Conservation (phyloP, 1,284 basidiomycete species). For the Chalciporus sp. region DNA sequence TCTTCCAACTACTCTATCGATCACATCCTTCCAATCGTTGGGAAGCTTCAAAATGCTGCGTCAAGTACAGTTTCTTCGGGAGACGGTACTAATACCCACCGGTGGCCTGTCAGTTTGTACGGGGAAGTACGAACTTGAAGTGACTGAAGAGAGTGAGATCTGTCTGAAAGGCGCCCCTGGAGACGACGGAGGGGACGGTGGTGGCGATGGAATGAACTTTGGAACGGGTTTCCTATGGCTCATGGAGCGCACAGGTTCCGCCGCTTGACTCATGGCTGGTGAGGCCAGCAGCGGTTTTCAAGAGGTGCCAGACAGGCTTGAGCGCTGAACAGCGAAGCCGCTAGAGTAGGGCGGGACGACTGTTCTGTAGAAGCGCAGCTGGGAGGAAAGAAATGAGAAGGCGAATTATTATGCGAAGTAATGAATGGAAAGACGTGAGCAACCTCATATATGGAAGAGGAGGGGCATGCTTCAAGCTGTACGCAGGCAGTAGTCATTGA, state of each 20-base stretch:
- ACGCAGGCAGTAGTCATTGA: conserved; percentile 37
- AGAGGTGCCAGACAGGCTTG: conserved; percentile 8
- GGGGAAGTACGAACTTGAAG: conserved; percentile 26
- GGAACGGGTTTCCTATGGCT: conserved; percentile 71
- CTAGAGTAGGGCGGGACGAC: conserved; percentile 17
- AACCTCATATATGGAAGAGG: conserved; percentile 36
- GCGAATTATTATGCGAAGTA: conserved; percentile 31
- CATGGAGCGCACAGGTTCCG: conserved; percentile 43
- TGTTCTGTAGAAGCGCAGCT: conserved; percentile 27
- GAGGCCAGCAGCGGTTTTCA: conserved; percentile 6
- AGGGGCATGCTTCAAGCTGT: conserved; percentile 35
- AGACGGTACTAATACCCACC: conserved; percentile 34
- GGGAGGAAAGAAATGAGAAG: conserved; percentile 34
- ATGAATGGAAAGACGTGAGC: conserved; percentile 31
- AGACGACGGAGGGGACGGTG: conserved; percentile 43
- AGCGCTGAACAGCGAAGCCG: conserved; percentile 10
- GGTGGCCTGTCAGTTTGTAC: conserved; percentile 44
- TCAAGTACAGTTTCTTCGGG: conserved; percentile 11
- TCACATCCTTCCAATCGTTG: conserved; percentile 50
- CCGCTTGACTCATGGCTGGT: conserved; percentile 26
- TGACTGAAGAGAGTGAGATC: conserved; percentile 32
- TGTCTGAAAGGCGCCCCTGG: conserved; percentile 34
- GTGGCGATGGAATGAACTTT: conserved; percentile 61
- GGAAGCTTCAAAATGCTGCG: conserved; percentile 45
- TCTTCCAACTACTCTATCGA: conserved; percentile 40